Conservation (phyloP, 2,329 filamentous ascomycete genomes). For the Hansfordia pulvinata region DNA sequence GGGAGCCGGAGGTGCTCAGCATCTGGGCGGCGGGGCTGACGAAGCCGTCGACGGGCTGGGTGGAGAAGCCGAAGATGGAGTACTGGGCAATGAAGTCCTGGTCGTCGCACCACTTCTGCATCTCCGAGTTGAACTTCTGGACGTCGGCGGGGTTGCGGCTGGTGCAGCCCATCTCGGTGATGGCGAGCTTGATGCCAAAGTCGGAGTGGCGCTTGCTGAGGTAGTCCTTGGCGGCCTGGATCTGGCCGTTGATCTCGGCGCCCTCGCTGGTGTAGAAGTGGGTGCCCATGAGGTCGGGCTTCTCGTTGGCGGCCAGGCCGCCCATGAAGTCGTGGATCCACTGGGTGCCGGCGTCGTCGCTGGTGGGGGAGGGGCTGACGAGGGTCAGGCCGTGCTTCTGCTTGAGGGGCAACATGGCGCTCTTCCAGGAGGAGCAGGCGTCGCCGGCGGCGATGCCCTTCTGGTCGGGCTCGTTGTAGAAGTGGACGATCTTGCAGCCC, state of each 20-base stretch:
- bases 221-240: slow-evolving; percentile 19
- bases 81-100: slow-evolving; percentile 27
- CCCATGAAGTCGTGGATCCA: slow-evolving; percentile 28
- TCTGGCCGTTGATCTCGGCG: slow-evolving; percentile 11
- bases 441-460: background rate
- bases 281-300: slow-evolving; percentile 26
- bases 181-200: slow-evolving; percentile 15
- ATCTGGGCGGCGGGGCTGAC: slow-evolving; percentile 30
- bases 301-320: slow-evolving; percentile 13
- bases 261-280: slow-evolving; percentile 24
- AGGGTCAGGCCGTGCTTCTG: slow-evolving; percentile 7
- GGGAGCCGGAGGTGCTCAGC: slow-evolving; percentile 25
- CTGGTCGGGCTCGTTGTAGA: slow-evolving; percentile 1
- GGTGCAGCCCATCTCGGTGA: slow-evolving; percentile 27
- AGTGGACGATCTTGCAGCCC: background rate
- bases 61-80: slow-evolving; percentile 28
- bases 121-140: slow-evolving; percentile 20
- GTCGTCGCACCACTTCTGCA: slow-evolving; percentile 27
- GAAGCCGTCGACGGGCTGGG: slow-evolving; percentile 24
- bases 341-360: slow-evolving; percentile 20
- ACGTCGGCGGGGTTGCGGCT: slow-evolving; percentile 21
- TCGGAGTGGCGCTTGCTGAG: slow-evolving; percentile 19
- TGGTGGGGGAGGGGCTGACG: slow-evolving; percentile 22
- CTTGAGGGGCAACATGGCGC: background rate
- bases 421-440: background rate